Evolutionary conservation across 768 basidiomycete genomes (phyloP).

Genomic region (Butyriboletus loyo): DNA sequence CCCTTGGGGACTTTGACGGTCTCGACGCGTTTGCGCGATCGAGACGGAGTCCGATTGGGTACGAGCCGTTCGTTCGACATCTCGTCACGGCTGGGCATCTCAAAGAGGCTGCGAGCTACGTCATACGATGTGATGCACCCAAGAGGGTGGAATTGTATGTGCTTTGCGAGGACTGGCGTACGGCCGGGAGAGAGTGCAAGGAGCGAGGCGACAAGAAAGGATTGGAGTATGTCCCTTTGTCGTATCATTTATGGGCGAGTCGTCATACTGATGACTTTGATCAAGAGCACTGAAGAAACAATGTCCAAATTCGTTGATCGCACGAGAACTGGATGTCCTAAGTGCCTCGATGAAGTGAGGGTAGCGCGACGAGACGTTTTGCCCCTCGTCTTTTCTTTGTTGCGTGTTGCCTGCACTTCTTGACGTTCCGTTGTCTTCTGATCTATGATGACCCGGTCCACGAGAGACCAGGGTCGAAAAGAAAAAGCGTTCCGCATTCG

Average conservation of each 20-base stretch:
- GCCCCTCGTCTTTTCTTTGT: background rate
- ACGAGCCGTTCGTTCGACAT: slow-evolving; percentile 84
- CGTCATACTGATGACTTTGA: background rate
- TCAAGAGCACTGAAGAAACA: slow-evolving; percentile 70
- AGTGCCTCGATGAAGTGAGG: slow-evolving; percentile 64
- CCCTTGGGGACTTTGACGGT: slow-evolving; percentile 79
- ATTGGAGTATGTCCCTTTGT: slow-evolving; percentile 63
- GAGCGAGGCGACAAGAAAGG: slow-evolving; percentile 82
- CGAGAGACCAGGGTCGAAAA: background rate
- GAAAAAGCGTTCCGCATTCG: background rate
- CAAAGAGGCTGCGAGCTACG: slow-evolving; percentile 76
- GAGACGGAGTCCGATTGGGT: slow-evolving; percentile 92
- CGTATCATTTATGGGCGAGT: no score
- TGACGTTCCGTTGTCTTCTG: no score
- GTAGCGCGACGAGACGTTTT: background rate
- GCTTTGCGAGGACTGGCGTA: slow-evolving; percentile 85
- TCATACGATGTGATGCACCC: slow-evolving; percentile 80
- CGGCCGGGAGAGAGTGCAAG: slow-evolving; percentile 87
- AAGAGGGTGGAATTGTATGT: slow-evolving; percentile 86
- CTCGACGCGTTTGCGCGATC: slow-evolving; percentile 84
- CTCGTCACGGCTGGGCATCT: slow-evolving; percentile 69
- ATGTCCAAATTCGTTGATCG: slow-evolving; percentile 79
- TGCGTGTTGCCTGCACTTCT: background rate
- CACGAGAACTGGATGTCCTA: slow-evolving; percentile 71
- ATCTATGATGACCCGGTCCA: background rate